Evolutionary conservation across 768 basidiomycete genomes (phyloP).

Genomic region (Suillus subaureus): DNA sequence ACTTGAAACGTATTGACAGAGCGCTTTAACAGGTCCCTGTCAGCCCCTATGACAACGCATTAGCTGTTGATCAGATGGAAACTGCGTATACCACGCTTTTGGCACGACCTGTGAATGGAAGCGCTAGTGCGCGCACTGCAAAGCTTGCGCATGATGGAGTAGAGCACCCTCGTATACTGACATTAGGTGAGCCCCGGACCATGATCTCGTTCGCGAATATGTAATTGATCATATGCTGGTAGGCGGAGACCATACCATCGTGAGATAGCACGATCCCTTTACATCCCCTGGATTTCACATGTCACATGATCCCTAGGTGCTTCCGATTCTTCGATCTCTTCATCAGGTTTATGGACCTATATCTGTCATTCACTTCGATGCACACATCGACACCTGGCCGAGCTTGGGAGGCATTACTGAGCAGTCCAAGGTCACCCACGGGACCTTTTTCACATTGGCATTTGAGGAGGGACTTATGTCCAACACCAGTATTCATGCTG

Average conservation of each 20-base stretch:
- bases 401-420: slow-evolving; percentile 36
- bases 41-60: slow-evolving; percentile 72
- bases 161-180: slow-evolving; percentile 70
- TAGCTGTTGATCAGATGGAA: slow-evolving; percentile 81
- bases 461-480: slow-evolving; percentile 71
- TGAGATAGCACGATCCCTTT: slow-evolving; percentile 20
- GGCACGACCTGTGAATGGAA: slow-evolving; percentile 42
- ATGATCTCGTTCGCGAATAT: not conserved
- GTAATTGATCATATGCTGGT: slow-evolving; percentile 27
- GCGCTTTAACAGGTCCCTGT: slow-evolving; percentile 56
- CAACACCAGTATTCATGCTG: slow-evolving; percentile 72
- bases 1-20: not conserved
- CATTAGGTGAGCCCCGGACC: slow-evolving; percentile 28
- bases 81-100: slow-evolving; percentile 75
- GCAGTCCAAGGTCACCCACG: slow-evolving; percentile 71
- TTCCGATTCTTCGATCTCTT: slow-evolving; percentile 76
- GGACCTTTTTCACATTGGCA: slow-evolving; percentile 80
- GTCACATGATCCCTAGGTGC: slow-evolving; percentile 15
- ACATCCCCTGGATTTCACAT: not conserved
- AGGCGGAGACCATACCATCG: slow-evolving; percentile 84
- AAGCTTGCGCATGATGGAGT: slow-evolving; percentile 49
- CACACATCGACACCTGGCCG: slow-evolving; percentile 56
- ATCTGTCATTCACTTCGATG: slow-evolving; percentile 78
- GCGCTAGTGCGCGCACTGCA: slow-evolving; percentile 8
- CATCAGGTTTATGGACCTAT: slow-evolving; percentile 74